A percentile compares a stretch with the other conserved stretches of the same genome.
phyloP scores from a whole-genome alignment of 73 alveolate genomes.

The Halteria grandinella region DNA sequence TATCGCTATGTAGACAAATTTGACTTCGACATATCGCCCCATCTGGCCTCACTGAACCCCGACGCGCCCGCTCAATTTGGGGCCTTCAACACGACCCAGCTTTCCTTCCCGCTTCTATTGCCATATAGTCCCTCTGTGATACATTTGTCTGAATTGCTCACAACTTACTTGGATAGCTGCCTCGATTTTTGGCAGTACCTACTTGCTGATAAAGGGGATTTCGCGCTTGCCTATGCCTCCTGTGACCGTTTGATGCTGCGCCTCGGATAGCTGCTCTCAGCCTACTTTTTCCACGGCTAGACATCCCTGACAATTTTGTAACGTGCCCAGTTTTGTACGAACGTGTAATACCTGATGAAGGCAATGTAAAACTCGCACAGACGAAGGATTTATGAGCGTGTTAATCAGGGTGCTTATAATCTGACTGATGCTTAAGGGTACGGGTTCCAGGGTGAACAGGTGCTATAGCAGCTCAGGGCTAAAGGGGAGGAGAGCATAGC shows the following conservation, averaged over 20 bases:
- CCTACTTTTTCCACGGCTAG: constrained; percentile 9
- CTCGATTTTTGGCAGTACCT: constrained; percentile 41
- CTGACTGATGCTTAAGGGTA: too few relatives aligned
- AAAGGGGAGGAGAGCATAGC: constrained; percentile 42
- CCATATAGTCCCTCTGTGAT: constrained; percentile 31
- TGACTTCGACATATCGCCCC: neutral
- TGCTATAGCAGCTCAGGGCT: constrained; percentile 1
- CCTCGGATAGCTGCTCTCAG: constrained; percentile 5
- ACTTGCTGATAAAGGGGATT: constrained; percentile 42
- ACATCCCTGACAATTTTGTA: constrained; percentile 25
- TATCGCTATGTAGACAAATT: neutral
- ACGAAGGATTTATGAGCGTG: neutral
- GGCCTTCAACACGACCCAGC: neutral
- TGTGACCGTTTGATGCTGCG: constrained; percentile 12
- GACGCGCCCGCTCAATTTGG: too few relatives aligned
- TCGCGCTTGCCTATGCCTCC: constrained; percentile 9
- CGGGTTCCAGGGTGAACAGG: too few relatives aligned
- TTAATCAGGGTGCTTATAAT: constrained; percentile 10
- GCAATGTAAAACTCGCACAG: too few relatives aligned
- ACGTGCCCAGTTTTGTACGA: constrained; percentile 31
- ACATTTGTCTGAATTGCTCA: constrained; percentile 3
- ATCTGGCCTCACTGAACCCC: too few relatives aligned
- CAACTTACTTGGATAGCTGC: neutral
- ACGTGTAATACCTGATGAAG: constrained; percentile 23
- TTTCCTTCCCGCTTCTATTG: constrained; percentile 24